Evolutionary conservation across 2,329 filamentous ascomycete genomes (phyloP).

Genomic region (Calonectria fujianensis): DNA sequence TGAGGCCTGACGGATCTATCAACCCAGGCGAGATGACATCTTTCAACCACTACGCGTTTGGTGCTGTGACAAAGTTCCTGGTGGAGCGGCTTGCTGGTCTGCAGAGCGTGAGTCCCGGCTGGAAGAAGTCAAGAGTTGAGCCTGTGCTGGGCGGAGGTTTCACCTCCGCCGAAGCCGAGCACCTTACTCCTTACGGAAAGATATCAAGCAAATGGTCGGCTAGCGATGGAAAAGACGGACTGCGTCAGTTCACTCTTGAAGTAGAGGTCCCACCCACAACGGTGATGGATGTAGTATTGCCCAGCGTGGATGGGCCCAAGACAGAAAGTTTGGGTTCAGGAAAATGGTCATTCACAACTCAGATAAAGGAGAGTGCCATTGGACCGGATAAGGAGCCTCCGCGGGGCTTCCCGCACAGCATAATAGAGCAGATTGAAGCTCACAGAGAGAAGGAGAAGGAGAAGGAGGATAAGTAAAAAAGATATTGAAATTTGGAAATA

Average conservation of each 20-base stretch:
- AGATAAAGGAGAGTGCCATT: constrained; percentile 26
- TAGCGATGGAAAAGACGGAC: constrained; percentile 36
- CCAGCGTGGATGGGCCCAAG: constrained; percentile 26
- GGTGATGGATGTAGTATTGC: constrained; percentile 49
- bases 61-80: constrained; percentile 62
- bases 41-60: constrained; percentile 65
- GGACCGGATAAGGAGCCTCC: constrained; percentile 26
- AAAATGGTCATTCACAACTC: constrained; percentile 43
- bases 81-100: constrained; percentile 54
- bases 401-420: constrained; percentile 33
- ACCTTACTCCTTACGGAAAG: constrained; percentile 50
- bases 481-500: not conserved
- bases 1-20: constrained; percentile 61
- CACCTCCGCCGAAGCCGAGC: constrained; percentile 45
- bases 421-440: constrained; percentile 35
- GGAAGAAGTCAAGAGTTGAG: constrained; percentile 49
- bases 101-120: constrained; percentile 48
- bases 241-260: constrained; percentile 10
- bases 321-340: constrained; percentile 47
- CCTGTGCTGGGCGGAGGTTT: constrained; percentile 49
- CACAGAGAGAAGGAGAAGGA: constrained; percentile 8
- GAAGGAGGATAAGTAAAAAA: constrained; percentile 3
- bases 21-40: constrained; percentile 65
- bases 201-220: constrained; percentile 49
- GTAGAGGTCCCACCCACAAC: constrained; percentile 48